Evolutionary conservation across 345 rosid species (phyloP).

Genomic region (Eucalyptus cloeziana): DNA sequence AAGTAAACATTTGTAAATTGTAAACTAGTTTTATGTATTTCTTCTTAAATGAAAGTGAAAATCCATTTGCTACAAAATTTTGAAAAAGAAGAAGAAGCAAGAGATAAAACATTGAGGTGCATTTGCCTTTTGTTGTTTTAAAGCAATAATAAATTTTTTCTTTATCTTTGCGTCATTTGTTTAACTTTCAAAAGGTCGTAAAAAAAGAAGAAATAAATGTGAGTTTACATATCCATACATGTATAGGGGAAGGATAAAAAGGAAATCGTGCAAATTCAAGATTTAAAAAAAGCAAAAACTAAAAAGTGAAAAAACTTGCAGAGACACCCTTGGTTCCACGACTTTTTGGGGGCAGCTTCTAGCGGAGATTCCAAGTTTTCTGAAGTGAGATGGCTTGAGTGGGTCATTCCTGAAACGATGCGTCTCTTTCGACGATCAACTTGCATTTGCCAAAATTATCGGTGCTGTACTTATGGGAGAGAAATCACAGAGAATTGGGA

Average conservation of each 20-base stretch:
- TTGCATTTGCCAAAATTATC: neutral
- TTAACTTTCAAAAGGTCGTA: no score
- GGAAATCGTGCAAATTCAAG: no score
- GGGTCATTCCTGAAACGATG: fast-evolving
- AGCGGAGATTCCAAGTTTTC: neutral
- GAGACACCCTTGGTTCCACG: fast-evolving
- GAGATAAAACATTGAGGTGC: neutral
- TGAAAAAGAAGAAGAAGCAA: neutral
- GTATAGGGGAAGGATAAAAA: neutral
- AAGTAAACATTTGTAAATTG: no score
- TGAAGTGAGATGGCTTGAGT: neutral
- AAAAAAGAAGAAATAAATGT: no score
- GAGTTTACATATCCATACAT: no score
- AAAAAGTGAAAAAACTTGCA: neutral
- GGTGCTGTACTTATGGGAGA: neutral
- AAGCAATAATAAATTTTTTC: no score
- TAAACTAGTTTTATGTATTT: no score
- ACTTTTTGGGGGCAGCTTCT: neutral
- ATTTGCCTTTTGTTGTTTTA: no score
- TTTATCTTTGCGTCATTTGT: no score
- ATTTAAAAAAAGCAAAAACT: no score
- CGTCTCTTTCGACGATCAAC: no score
- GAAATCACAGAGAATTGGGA: neutral
- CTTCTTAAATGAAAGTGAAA: no score
- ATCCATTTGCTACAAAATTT: neutral